Evolutionary conservation across 2,329 filamentous ascomycete species (phyloP), one percentile per base, ranked within the genome.

Genomic region (Shiraia sp.): DNA sequence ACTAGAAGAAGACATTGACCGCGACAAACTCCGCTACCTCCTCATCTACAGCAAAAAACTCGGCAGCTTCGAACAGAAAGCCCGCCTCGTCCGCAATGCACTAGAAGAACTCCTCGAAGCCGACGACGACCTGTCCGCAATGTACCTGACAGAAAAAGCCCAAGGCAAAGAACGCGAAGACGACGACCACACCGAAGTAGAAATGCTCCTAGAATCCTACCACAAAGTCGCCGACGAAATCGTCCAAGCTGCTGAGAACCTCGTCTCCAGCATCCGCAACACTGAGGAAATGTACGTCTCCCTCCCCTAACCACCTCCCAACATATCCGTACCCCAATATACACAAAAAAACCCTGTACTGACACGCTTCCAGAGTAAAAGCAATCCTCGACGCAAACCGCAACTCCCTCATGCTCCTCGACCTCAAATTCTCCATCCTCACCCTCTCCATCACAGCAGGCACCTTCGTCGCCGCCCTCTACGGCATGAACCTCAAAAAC

Each of bases 401-500:
- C 55, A 99, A 99, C 74, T 88, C 90, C 7, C 87, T 99, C 53
- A 99, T 99, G 93, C 79, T 99, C 13, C 81, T 97, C 23, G 93
- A 97, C 52, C 84, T 99, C 57, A 96, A 95, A 66, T 96, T 97
- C 74, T 93, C 88, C 65, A 91, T 99, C 46, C 89, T 90, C 42
- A 97, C 93, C 1, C 81, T 99, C 4, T 90, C 91, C n/a, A 83
- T 97, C 33, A 92, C 90, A 40, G 90, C 91, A 65, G 93, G 93
- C 40, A 96, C 93, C 35, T 95, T 97, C 65, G 80, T 96, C 59
- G 95, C 93, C 7, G 91, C 91, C n/a, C 83, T 99, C n/a, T 99
- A 97, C 78, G 93, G 93, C 58, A 97, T 97, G 91, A 99, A 99
- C 74, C 76, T 99, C 52, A 95, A 96, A 67, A 97, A 97, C 72